A percentile compares a stretch with the other conserved stretches of the same genome.
phyloP scores from a whole-genome alignment of 805 yeast genomes.

The Hanseniaspora thailandica region DNA sequence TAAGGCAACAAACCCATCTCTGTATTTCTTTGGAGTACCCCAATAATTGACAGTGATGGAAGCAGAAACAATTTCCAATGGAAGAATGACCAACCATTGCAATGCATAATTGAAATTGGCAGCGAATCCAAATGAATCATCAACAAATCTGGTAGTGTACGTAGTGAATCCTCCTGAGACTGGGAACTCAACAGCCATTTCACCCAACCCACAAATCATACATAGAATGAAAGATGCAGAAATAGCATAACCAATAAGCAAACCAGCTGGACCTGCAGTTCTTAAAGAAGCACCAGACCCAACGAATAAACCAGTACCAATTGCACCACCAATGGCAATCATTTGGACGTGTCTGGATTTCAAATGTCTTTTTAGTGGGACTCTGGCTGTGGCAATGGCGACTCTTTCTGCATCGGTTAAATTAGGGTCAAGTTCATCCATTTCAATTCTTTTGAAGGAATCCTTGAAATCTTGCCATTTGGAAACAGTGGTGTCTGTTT shows the following conservation, averaged over 20 bases:
- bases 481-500: background rate
- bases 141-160: conserved; percentile 49
- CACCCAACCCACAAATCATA: conserved; percentile 53
- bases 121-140: conserved; percentile 53
- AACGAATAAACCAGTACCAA: conserved; percentile 67
- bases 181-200: conserved; percentile 49
- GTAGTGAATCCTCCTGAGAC: conserved; percentile 54
- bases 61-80: conserved; percentile 44
- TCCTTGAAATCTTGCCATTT: conserved; percentile 37
- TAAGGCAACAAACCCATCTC: conserved; percentile 39
- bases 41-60: conserved; percentile 44
- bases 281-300: conserved; percentile 54
- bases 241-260: conserved; percentile 44
- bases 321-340: conserved; percentile 62
- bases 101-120: conserved; percentile 47
- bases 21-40: conserved; percentile 36
- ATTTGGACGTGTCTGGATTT: conserved; percentile 48
- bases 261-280: conserved; percentile 58
- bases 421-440: conserved; percentile 31
- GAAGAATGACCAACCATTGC: conserved; percentile 42
- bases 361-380: conserved; percentile 47
- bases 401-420: conserved; percentile 36
- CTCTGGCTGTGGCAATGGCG: conserved; percentile 36
- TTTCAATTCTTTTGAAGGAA: conserved; percentile 36
- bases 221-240: conserved; percentile 46